phyloP scores from a whole-genome alignment of 805 yeast genomes.

The Candida michaelii region DNA sequence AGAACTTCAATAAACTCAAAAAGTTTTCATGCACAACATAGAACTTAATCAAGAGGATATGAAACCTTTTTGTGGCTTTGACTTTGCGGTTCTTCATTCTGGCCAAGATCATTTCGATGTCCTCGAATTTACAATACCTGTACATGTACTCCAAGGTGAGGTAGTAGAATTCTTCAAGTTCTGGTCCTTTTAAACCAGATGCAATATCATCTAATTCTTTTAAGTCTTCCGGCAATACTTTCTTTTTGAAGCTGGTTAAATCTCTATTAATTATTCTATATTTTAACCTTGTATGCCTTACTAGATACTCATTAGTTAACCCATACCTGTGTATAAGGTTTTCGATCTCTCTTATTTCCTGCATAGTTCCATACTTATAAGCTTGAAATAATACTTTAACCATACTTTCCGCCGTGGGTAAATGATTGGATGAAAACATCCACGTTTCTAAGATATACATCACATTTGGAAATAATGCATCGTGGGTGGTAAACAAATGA shows the following conservation, averaged over 20 bases:
- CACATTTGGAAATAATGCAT: slow-evolving; percentile 33
- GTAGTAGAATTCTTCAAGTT: slow-evolving; percentile 25
- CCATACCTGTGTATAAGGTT: slow-evolving; percentile 20
- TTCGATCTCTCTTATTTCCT: slow-evolving; percentile 25
- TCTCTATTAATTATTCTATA: slow-evolving; percentile 26
- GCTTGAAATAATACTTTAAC: slow-evolving; percentile 29
- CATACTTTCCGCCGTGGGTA: slow-evolving; percentile 28
- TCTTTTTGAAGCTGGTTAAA: slow-evolving; percentile 24
- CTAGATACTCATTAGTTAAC: slow-evolving; percentile 22
- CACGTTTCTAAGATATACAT: slow-evolving; percentile 25
- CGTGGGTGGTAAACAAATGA: slow-evolving; percentile 23
- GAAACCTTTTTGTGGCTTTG: slow-evolving; percentile 19
- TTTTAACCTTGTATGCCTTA: slow-evolving; percentile 24
- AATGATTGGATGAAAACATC: slow-evolving; percentile 21
- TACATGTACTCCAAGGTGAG: slow-evolving; percentile 28
- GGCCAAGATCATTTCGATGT: slow-evolving; percentile 26
- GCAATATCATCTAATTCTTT: slow-evolving; percentile 17
- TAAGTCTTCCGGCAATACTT: slow-evolving; percentile 25
- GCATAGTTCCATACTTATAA: slow-evolving; percentile 26
- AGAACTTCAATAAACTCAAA: slow-evolving; percentile 26
- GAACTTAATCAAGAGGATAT: slow-evolving; percentile 24
- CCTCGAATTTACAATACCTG: slow-evolving; percentile 25
- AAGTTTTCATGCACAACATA: slow-evolving; percentile 29
- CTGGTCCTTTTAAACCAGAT: not conserved
- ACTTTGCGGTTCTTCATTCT: slow-evolving; percentile 27